These are phyloP conservation scores for Spathaspora passalidarum DNA, from an alignment of 805 yeast genomes.

Conservation along the genomic window DNA sequence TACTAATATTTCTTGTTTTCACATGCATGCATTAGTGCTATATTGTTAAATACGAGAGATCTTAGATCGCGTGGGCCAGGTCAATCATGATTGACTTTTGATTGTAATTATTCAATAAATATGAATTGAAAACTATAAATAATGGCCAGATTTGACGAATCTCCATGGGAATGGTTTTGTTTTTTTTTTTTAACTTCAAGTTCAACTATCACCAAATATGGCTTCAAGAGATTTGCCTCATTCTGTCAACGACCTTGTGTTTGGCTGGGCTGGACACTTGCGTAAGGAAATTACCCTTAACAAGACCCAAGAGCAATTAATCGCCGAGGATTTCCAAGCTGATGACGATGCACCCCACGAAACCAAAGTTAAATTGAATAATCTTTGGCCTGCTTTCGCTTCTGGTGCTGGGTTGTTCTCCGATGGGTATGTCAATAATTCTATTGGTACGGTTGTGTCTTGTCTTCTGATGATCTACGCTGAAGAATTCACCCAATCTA, in stretches of 20 bases:
- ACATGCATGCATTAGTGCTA: neutral
- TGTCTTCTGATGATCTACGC: conserved; percentile 70
- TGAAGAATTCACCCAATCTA: conserved; percentile 53
- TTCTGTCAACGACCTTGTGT: conserved; percentile 30
- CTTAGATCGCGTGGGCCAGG: neutral
- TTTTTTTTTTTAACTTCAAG: neutral
- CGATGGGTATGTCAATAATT: conserved; percentile 89
- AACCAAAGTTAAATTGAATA: conserved; percentile 17
- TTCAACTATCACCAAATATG: conserved; percentile 12
- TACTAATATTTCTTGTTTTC: too few species aligned
- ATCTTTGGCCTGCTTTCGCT: conserved; percentile 64
- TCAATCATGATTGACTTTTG: neutral
- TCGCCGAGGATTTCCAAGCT: conserved; percentile 15
- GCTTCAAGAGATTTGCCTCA: conserved; percentile 51
- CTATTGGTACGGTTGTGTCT: conserved; percentile 73
- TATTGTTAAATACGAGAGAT: neutral
- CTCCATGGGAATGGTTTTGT: too few species aligned
- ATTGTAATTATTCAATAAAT: neutral
- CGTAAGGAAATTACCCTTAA: conserved; percentile 41
- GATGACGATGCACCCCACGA: conserved; percentile 20
- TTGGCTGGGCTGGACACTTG: conserved; percentile 43
- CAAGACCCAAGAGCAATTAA: conserved; percentile 20
- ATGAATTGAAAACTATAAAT: neutral
- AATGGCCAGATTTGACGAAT: neutral
- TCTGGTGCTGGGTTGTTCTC: conserved; percentile 93